A percentile compares a stretch with the other conserved stretches of the same genome.
phyloP scores from a whole-genome alignment of 768 basidiomycete species.

The Serendipita vermifera region DNA sequence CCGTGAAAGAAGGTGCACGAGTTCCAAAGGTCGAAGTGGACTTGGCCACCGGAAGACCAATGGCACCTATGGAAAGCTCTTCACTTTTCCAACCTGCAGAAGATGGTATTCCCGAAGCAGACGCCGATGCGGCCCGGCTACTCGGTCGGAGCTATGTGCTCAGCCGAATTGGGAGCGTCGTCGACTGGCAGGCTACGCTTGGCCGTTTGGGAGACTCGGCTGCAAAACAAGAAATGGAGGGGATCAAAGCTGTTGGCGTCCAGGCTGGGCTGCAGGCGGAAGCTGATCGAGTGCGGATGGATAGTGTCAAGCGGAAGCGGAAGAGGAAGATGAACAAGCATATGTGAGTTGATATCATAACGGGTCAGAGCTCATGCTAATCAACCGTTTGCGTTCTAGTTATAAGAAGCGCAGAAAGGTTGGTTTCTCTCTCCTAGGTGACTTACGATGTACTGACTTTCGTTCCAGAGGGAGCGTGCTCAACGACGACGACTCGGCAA shows the following conservation, averaged over 20 bases:
- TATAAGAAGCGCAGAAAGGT: slow-evolving; percentile 86
- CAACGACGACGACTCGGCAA: slow-evolving; percentile 20
- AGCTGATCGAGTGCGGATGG: slow-evolving; percentile 55
- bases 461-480: slow-evolving; percentile 20
- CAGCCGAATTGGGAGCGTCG: slow-evolving; percentile 45
- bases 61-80: slow-evolving; percentile 19
- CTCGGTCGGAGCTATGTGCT: slow-evolving; percentile 63
- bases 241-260: slow-evolving; percentile 38
- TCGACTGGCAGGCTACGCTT: slow-evolving; percentile 58
- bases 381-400: slow-evolving; percentile 29
- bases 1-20: slow-evolving; percentile 16
- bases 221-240: slow-evolving; percentile 26
- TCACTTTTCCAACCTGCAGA: slow-evolving; percentile 3
- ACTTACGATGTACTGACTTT: not conserved
- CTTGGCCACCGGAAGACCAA: slow-evolving; percentile 19
- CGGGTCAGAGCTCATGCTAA: slow-evolving; percentile 11
- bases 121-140: slow-evolving; percentile 68
- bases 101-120: slow-evolving; percentile 38
- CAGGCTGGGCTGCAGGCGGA: slow-evolving; percentile 42
- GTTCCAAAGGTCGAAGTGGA: slow-evolving; percentile 14
- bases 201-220: slow-evolving; percentile 42
- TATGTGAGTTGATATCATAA: slow-evolving; percentile 45
- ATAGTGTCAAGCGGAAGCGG: slow-evolving; percentile 73
- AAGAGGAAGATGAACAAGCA: slow-evolving; percentile 96
- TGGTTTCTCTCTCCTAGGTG: slow-evolving; percentile 20